phyloP scores from a whole-genome alignment of 2,329 filamentous ascomycete genomes.

The Cadophora sp. region DNA sequence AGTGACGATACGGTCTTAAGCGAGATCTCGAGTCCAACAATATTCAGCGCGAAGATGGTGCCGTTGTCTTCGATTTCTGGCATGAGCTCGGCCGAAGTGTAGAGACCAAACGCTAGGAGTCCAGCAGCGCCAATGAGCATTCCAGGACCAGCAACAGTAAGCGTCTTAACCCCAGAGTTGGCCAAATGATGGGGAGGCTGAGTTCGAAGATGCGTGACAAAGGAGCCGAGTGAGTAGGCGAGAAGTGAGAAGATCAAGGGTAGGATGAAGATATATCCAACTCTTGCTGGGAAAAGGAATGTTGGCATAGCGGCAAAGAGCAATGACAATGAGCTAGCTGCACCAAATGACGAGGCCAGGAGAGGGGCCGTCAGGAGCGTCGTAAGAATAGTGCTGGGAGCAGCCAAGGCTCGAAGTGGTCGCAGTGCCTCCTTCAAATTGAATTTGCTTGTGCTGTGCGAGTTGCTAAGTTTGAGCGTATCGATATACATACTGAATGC shows the following conservation, averaged over 20 bases:
- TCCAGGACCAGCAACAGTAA: constrained; percentile 21
- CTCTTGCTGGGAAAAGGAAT: constrained; percentile 47
- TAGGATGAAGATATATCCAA: constrained; percentile 53
- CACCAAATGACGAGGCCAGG: constrained; percentile 54
- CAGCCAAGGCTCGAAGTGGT: constrained; percentile 54
- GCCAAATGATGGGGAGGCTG: constrained; percentile 26
- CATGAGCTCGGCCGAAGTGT: constrained; percentile 25
- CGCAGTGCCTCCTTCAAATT: constrained; percentile 43
- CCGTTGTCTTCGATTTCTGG: constrained; percentile 13
- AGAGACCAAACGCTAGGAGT: constrained; percentile 33
- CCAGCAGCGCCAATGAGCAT: constrained; percentile 31
- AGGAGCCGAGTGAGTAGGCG: constrained; percentile 25
- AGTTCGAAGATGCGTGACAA: constrained; percentile 23
- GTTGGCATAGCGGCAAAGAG: constrained; percentile 56
- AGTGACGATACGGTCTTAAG: constrained; percentile 33
- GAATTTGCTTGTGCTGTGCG: constrained; percentile 30
- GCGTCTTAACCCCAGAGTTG: constrained; percentile 2
- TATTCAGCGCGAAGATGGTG: constrained; percentile 22
- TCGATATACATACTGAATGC: constrained; percentile 31
- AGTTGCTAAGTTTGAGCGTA: constrained; percentile 31
- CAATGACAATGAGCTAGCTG: constrained; percentile 54
- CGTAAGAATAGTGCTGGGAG: constrained; percentile 58
- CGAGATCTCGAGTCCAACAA: constrained; percentile 27
- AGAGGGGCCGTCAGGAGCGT: constrained; percentile 55
- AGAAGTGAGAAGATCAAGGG: constrained; percentile 35